Evolutionary conservation across 805 yeast species (phyloP), one percentile per base, ranked within the genome.

Genomic region (Yarrowia sp.): DNA sequence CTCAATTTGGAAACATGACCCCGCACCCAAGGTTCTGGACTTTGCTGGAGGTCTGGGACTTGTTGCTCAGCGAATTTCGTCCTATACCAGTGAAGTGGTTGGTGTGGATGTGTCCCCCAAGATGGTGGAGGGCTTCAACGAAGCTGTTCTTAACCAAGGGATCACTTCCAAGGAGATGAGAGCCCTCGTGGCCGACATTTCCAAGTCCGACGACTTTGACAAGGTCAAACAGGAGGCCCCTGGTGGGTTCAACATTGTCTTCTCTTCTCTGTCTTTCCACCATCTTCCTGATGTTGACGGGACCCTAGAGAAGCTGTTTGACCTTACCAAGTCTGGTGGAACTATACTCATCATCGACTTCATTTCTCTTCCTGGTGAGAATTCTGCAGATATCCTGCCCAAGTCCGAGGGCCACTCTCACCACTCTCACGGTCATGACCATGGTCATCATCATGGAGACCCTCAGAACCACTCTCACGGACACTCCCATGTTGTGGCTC

Each of bases 1-100:
- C 41, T 28, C 51, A 0, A 5, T 58, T 8, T 58, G 63, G 63
- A 58, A 21, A 2, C 28, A 22, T 2, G 14, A 28, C 1, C 63
- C 63, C 5, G 41, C 66, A 1, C 67, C 70, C 14, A 35, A 48
- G 24, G 70, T 71, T 1, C 67, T 71, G 11, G 73, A 71, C 41
- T 71, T 71, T 62, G 73, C 70, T 3, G 70, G 73, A 40, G 73
- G 73, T 0, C 66, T 69, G 2, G 73, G 73, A 12, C 54, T 67
- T 16, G 51, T 71, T 7, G 61, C 67, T 19, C 68, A 67, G 49
- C 41, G 52, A 16, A 44, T 71, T 49, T 71, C 72, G 2, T 67
- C 67, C 3, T 52, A 68, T 35, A 65, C 67, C 21, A 59, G 43
- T 14, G 28, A 56, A 41, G 63, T 71, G n/a, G 69, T 70, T 5